Evolutionary conservation across 169 alveolate genomes (phyloP).

Genomic region (Eimeria praecox): DNA sequence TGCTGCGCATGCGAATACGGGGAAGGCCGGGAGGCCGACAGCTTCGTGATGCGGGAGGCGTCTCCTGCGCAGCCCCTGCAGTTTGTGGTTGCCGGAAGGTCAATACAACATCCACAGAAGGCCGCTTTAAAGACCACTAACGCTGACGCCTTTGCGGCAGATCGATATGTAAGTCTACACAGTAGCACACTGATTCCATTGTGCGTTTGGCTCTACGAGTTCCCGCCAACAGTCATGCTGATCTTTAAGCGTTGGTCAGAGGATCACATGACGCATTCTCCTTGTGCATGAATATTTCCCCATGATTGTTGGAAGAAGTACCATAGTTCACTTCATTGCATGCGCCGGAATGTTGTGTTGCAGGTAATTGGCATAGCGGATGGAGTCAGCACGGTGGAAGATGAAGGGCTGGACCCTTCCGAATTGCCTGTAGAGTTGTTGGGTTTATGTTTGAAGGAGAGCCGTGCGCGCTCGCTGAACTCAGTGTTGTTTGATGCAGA

Average conservation of each 20-base stretch:
- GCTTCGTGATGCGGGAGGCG: conserved; percentile 22
- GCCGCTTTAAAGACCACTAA: conserved; percentile 49
- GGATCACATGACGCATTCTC: neutral
- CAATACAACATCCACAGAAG: conserved; percentile 83
- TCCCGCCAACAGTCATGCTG: neutral
- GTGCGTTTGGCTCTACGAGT: neutral
- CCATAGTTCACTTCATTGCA: neutral
- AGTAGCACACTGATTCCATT: neutral
- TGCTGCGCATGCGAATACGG: conserved; percentile 66
- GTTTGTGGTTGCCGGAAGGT: conserved; percentile 74
- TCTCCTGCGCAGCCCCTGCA: conserved; percentile 43
- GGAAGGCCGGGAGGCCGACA: conserved; percentile 51
- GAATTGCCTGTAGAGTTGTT: conserved; percentile 86
- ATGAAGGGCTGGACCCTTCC: conserved; percentile 87
- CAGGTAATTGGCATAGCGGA: conserved; percentile 87
- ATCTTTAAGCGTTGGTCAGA: neutral
- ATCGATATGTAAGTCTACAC: conserved; percentile 42
- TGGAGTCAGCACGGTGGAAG: conserved; percentile 87
- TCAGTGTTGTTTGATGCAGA: conserved; percentile 83
- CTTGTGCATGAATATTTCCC: neutral
- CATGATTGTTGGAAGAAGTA: neutral
- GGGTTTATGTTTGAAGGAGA: conserved; percentile 81
- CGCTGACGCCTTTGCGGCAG: conserved; percentile 82
- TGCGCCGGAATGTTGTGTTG: neutral
- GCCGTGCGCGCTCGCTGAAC: conserved; percentile 81